phyloP scores from a whole-genome alignment of 352 stramenopile species.

The Globisporangium viniferum region DNA sequence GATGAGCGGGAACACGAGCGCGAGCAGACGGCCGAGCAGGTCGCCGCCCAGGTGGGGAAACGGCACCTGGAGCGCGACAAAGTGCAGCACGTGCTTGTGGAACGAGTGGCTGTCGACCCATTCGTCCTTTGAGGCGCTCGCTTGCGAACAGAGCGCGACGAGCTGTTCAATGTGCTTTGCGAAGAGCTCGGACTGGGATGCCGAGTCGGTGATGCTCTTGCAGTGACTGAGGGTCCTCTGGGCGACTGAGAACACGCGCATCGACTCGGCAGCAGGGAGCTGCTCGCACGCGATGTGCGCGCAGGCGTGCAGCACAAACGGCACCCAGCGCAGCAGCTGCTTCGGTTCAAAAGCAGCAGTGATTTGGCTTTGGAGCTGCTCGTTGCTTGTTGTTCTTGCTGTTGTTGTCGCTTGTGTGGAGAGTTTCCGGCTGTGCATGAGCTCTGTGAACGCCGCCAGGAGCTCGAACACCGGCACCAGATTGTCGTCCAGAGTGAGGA shows the following conservation, averaged over 20 bases:
- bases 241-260: conserved; percentile 21
- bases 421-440: neutral
- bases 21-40: conserved; percentile 65
- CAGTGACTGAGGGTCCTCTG: conserved; percentile 24
- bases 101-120: conserved; percentile 49
- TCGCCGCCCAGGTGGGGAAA: conserved; percentile 65
- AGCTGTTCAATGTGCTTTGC: conserved; percentile 34
- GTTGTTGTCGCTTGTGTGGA: neutral
- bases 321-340: conserved; percentile 33
- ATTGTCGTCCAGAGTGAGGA: conserved; percentile 27
- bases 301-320: conserved; percentile 33
- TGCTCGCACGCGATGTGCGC: conserved; percentile 29
- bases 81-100: conserved; percentile 58
- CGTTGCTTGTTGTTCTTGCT: neutral
- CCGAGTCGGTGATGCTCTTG: conserved; percentile 12
- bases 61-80: conserved; percentile 48
- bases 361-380: neutral
- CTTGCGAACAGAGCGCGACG: conserved; percentile 42
- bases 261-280: conserved; percentile 24
- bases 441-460: conserved; percentile 20
- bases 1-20: conserved; percentile 76
- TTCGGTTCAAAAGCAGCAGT: conserved; percentile 1
- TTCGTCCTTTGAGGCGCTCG: conserved; percentile 53
- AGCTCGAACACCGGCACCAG: conserved; percentile 28
- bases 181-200: conserved; percentile 19